phyloP scores from a whole-genome alignment of 768 basidiomycete genomes.

The Suillus subluteus region DNA sequence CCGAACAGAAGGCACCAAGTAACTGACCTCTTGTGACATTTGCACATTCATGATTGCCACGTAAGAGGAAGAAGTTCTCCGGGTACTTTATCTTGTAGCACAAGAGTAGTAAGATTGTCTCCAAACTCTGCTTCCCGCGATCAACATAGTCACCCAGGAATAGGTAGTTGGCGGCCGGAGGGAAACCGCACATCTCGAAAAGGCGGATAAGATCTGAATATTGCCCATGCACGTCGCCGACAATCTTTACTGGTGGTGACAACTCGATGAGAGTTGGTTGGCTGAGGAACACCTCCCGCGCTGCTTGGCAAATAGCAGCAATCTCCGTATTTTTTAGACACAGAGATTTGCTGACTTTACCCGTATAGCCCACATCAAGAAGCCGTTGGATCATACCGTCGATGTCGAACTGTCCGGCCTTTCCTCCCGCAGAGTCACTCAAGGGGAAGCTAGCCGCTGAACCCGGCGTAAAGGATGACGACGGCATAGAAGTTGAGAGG shows the following conservation, averaged over 20 bases:
- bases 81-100: conserved; percentile 99
- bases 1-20: conserved; percentile 16
- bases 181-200: conserved; percentile 99
- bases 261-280: conserved; percentile 98
- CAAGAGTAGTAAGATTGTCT: conserved; percentile 93
- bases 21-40: conserved; percentile 94
- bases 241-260: conserved; percentile 98
- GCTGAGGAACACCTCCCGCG: conserved; percentile 92
- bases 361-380: conserved; percentile 95
- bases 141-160: conserved; percentile 99
- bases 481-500: conserved; percentile 66
- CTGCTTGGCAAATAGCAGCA: conserved; percentile 90
- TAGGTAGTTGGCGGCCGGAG: conserved; percentile 95
- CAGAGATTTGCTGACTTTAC: conserved; percentile 95
- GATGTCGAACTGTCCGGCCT: conserved; percentile 79
- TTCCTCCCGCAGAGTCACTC: conserved; percentile 44
- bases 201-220: conserved; percentile 98
- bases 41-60: conserved; percentile 99
- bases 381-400: conserved; percentile 98
- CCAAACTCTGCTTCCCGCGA: conserved; percentile 96
- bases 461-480: conserved; percentile 51
- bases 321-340: conserved; percentile 98
- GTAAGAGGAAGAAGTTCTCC: conserved; percentile 97
- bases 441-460: conserved; percentile 46
- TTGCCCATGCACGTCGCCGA: conserved; percentile 98